These are phyloP conservation scores for Heterobasidion parviporum DNA, from an alignment of 1,284 basidiomycete species.

Conservation along the genomic window DNA sequence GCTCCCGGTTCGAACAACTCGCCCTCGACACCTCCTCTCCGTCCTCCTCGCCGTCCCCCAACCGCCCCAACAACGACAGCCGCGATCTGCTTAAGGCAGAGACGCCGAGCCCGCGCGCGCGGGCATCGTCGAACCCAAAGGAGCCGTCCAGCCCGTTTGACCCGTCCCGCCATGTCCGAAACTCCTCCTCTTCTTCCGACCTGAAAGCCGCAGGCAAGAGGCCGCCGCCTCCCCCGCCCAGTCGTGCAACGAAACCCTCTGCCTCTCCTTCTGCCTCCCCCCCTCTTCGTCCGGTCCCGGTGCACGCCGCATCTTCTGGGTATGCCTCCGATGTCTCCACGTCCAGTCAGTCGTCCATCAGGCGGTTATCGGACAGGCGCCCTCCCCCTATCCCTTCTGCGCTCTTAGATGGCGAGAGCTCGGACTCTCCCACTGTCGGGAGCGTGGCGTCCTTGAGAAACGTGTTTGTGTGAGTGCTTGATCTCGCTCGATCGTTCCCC, in stretches of 20 bases:
- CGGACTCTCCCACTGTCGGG: conserved; percentile 8
- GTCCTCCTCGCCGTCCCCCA: conserved; percentile 4
- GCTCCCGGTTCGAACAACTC: conserved; percentile 59
- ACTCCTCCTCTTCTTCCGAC: conserved; percentile 47
- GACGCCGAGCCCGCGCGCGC: conserved; percentile 28
- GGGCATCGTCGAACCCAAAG: conserved; percentile 27
- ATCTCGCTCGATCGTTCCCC: conserved; percentile 4
- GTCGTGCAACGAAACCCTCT: conserved; percentile 31
- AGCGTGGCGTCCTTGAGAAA: conserved; percentile 37
- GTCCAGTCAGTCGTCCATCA: conserved; percentile 16
- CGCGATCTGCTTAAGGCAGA: conserved; percentile 20
- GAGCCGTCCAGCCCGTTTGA: conserved; percentile 11
- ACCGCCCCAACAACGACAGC: conserved; percentile 8
- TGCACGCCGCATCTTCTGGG: conserved; percentile 18
- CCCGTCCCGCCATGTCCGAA: conserved; percentile 24
- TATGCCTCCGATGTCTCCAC: conserved; percentile 8
- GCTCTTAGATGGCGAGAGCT: conserved; percentile 9
- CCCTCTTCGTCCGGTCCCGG: conserved; percentile 33
- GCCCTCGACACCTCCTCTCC: conserved; percentile 22
- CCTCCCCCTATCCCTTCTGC: conserved; percentile 19
- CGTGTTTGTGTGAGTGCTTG: conserved; percentile 42
- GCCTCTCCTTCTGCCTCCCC: conserved; percentile 31
- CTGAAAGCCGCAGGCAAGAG: conserved; percentile 30
- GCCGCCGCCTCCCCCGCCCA: conserved; percentile 54
- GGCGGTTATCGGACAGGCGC: conserved; percentile 16